phyloP scores from a whole-genome alignment of 306 rosid genomes.

The Neltuma alba region DNA sequence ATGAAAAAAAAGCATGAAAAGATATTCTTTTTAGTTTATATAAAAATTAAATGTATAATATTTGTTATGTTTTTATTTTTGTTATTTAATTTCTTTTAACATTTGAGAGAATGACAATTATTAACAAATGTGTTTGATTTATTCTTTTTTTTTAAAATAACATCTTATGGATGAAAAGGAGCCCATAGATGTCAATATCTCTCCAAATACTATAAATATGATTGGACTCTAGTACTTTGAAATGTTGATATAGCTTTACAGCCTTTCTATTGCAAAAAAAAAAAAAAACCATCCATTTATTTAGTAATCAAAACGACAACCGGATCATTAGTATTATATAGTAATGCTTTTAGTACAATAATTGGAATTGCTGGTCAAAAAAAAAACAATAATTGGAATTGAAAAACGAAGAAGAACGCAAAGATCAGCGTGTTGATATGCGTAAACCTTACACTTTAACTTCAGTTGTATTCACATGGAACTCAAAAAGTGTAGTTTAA shows the following conservation, averaged over 20 bases:
- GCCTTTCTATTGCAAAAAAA: neutral
- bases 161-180: neutral
- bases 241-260: neutral
- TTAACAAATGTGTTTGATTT: neutral
- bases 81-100: no score
- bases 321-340: neutral
- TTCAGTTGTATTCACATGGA: conserved; percentile 32
- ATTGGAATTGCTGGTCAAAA: conserved; percentile 11
- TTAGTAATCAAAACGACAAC: neutral
- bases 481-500: conserved; percentile 33
- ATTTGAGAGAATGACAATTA: no score
- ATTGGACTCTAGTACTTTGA: neutral
- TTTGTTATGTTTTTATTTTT: no score
- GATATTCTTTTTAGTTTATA: no score
- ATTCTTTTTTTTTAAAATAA: neutral
- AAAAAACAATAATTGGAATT: neutral
- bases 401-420: conserved; percentile 19
- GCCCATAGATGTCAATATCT: neutral
- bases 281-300: neutral
- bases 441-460: conserved; percentile 12
- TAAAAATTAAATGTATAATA: no score
- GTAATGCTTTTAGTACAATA: neutral
- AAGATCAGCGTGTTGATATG: conserved; percentile 21
- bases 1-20: no score
- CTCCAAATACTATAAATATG: neutral